Conservation (phyloP, 106 monocot species). For the Amphibolis antarctica region DNA sequence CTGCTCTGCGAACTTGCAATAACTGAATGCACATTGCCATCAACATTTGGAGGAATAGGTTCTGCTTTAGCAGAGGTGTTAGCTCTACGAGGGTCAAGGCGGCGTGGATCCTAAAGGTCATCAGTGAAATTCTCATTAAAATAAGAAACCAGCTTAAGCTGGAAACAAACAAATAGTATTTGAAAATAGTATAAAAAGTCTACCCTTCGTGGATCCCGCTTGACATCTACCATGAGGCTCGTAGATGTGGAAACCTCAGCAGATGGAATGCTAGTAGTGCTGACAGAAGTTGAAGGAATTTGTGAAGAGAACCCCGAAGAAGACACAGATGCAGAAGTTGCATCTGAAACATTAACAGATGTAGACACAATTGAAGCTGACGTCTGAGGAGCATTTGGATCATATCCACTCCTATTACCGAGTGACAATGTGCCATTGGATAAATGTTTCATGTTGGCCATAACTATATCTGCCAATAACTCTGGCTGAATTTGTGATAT, state of each 20-base stretch:
- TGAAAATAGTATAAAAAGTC: not conserved
- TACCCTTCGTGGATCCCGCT: constrained; percentile 93
- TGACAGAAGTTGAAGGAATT: constrained; percentile 11
- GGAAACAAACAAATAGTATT: not conserved
- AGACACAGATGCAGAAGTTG: constrained; percentile 2
- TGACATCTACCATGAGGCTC: constrained; percentile 33
- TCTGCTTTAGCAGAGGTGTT: constrained; percentile 12
- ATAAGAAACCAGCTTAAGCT: not conserved
- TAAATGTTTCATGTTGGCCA: constrained; percentile 73
- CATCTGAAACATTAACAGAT: constrained; percentile 4
- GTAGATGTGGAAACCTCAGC: constrained; percentile 20
- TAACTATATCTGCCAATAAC: constrained; percentile 80
- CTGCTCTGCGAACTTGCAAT: constrained; percentile 13
- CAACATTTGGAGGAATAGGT: constrained; percentile 20
- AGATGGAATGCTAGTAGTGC: constrained; percentile 12
- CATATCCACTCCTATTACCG: constrained; percentile 14
- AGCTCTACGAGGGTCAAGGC: constrained; percentile 75
- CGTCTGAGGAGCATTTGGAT: constrained; percentile 12
- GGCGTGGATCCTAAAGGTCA: constrained; percentile 79
- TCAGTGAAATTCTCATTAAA: constrained; percentile 1
- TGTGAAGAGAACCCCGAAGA: constrained; percentile 24
- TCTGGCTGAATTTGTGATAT: constrained; percentile 80
- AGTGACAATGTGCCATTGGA: constrained; percentile 11
- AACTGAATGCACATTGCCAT: constrained; percentile 27
- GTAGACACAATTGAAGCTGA: constrained; percentile 15